Evolutionary conservation across 2,329 filamentous ascomycete species (phyloP).

Genomic region (Penicillium glabrum): DNA sequence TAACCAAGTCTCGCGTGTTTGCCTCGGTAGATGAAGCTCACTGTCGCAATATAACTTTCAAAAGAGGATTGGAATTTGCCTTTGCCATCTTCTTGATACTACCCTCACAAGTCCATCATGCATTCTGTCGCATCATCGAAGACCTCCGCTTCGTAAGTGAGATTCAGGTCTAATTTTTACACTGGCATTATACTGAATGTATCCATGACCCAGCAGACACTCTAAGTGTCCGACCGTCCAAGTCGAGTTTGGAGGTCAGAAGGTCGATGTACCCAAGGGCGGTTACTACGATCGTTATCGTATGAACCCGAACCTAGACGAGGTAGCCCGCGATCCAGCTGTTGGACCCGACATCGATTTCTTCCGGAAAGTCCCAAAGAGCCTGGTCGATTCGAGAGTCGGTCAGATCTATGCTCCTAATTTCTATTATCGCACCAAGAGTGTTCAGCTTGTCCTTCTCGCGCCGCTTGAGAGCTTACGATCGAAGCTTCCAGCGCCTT

Average conservation of each 20-base stretch:
- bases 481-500: slow-evolving; percentile 12
- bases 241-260: not conserved
- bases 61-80: not conserved
- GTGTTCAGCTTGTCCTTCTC: slow-evolving; percentile 12
- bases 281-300: slow-evolving; percentile 10
- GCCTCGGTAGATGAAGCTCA: not conserved
- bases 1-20: not conserved
- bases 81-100: not conserved
- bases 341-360: slow-evolving; percentile 8
- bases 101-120: not conserved
- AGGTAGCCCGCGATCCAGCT: slow-evolving; percentile 10
- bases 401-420: slow-evolving; percentile 13
- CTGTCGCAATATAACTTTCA: not conserved
- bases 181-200: not conserved
- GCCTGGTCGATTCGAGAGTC: slow-evolving; percentile 12
- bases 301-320: slow-evolving; percentile 15
- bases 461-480: slow-evolving; percentile 6
- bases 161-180: not conserved
- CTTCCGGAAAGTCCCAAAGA: slow-evolving; percentile 12
- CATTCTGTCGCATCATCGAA: not conserved
- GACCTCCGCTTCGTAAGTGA: not conserved
- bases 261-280: not conserved
- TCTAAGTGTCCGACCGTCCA: not conserved
- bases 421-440: slow-evolving; percentile 15
- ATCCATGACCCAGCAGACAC: not conserved